Conservation (phyloP, 306 rosid genomes). For the Vigna angularis region DNA sequence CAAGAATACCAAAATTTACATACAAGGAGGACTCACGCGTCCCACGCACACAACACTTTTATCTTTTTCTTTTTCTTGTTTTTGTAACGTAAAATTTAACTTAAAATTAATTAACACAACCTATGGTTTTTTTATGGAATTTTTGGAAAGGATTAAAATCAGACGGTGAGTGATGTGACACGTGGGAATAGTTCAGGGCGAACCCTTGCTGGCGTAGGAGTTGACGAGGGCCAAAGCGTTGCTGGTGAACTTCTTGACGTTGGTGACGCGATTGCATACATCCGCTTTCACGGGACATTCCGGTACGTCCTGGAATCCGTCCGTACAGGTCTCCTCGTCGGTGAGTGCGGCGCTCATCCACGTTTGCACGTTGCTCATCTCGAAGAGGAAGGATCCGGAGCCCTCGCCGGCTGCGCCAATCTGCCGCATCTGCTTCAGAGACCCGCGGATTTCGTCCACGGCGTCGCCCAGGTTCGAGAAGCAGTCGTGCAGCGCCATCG, state of each 20-base stretch:
- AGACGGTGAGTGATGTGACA: neutral
- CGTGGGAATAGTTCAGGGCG: slow-evolving; percentile 39
- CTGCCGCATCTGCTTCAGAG: slow-evolving; percentile 86
- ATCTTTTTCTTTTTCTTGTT: too few species aligned
- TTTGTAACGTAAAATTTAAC: too few species aligned
- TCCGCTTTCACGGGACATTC: slow-evolving; percentile 68
- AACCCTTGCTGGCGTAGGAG: slow-evolving; percentile 58
- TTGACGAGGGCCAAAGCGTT: slow-evolving; percentile 92
- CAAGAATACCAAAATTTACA: neutral
- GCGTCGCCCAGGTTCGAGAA: slow-evolving; percentile 83
- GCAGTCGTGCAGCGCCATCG: slow-evolving; percentile 85
- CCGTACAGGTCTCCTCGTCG: slow-evolving; percentile 95
- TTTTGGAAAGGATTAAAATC: slow-evolving; percentile 1
- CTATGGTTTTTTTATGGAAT: neutral
- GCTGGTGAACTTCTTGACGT: slow-evolving; percentile 81
- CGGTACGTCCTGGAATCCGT: slow-evolving; percentile 76
- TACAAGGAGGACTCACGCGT: neutral
- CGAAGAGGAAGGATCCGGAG: slow-evolving; percentile 62
- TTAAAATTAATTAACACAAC: neutral
- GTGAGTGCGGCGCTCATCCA: slow-evolving; percentile 99
- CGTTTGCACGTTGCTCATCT: slow-evolving; percentile 99
- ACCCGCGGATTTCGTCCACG: slow-evolving; percentile 84
- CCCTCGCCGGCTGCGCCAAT: slow-evolving; percentile 54
- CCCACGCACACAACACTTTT: neutral
- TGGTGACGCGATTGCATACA: slow-evolving; percentile 54